phyloP scores from a whole-genome alignment of 495 filamentous ascomycete genomes.

The Lasiosphaeria miniovina region DNA sequence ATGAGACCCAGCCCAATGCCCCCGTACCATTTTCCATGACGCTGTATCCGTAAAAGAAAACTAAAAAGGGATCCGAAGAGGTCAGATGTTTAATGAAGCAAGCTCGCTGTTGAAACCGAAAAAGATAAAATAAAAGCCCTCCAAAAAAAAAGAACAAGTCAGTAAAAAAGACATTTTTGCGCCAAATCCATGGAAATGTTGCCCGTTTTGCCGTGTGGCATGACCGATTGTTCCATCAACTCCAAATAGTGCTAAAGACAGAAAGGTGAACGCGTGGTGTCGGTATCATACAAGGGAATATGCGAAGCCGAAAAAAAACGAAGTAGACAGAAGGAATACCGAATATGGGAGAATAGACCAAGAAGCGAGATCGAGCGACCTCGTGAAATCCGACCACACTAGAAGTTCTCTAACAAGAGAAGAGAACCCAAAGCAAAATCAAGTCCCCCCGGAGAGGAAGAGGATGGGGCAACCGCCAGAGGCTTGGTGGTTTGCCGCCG shows the following conservation, averaged over 20 bases:
- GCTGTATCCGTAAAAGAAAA: constrained; percentile 11
- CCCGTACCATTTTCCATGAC: no score
- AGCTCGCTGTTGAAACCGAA: neutral
- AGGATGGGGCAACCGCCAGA: no score
- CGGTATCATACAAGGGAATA: constrained; percentile 16
- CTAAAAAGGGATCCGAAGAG: constrained; percentile 19
- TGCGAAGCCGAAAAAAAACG: constrained; percentile 10
- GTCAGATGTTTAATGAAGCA: no score
- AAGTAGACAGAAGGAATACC: constrained; percentile 18
- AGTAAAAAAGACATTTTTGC: constrained; percentile 18
- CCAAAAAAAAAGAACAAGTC: constrained; percentile 7
- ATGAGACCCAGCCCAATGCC: constrained; percentile 2
- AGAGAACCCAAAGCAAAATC: neutral
- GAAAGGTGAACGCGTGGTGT: constrained; percentile 9
- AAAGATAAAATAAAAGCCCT: constrained; percentile 15
- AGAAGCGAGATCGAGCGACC: neutral
- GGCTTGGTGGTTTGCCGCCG: neutral
- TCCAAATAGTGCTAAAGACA: constrained; percentile 14
- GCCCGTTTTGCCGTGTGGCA: constrained; percentile 20
- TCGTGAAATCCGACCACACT: neutral
- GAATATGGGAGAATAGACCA: constrained; percentile 4
- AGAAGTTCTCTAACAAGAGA: neutral
- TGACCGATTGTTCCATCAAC: constrained; percentile 14
- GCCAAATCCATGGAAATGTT: constrained; percentile 10
- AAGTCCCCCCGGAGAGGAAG: no score